Base-by-base conservation (phyloP, 352 stramenopile genomes). In the Globisporangium parvum region DNA sequence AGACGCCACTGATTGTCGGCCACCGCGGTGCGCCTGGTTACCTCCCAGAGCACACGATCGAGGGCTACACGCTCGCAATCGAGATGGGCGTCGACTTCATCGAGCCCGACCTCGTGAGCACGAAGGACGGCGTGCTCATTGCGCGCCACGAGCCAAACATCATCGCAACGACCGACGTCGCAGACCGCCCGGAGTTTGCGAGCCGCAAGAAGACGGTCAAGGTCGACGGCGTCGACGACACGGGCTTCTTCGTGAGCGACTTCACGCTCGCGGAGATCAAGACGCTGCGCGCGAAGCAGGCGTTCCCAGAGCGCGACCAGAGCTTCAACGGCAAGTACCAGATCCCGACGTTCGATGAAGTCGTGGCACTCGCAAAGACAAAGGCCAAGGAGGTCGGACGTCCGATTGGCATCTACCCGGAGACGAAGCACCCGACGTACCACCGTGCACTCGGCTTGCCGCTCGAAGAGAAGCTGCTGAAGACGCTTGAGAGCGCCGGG, bases 231-330 rank as follows among this genome's bases (percentile, higher is more conserved):
- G 64, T 77, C 24, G 54, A 72, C 41, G 70, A 73, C 21, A 63
- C 66, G 20, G 81, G 87, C 14, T 98, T 90, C 65, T 97, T 90
- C 58, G 82, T 90, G 47, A 90, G 81, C 57, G 87, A 97, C 63
- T 98, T 98, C 80, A 95, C 86, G 39, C 78, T 93, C 23, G 73
- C 73, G 9, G 91, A 98, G 74, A 80, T 98, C 61, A 88, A 96
- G 71, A 79, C 80, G 46, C 70, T 98, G 40, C 59, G 74, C 9
- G 74, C 91, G 46, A 77, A 84, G 31, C 91, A 98, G 60, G 77
- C 84, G 41, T 59, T 96, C 23, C 46, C 72, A 17, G 71, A 95
- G 37, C 75, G 92, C 47, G 80, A 88, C 60, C 87, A 85, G 47
- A 80, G 69, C 55, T 95, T 77, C 65, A 85, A 97, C 66, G 75